phyloP scores from a whole-genome alignment of 2,329 filamentous ascomycete species.

The Fusarium sublunatum region DNA sequence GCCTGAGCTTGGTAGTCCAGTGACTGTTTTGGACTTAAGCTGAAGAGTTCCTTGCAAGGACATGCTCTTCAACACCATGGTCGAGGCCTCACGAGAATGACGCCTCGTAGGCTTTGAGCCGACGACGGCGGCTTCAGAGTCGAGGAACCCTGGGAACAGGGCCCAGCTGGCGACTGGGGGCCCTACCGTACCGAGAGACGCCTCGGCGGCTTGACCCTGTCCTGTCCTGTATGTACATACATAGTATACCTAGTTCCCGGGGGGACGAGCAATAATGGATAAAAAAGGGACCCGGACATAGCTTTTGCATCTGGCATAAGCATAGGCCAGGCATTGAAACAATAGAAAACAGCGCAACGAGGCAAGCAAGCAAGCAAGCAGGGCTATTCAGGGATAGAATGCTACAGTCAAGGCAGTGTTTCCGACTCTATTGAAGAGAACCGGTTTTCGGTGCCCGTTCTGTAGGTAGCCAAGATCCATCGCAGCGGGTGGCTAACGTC shows the following conservation, averaged over 20 bases:
- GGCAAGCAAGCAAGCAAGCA: slow-evolving; percentile 23
- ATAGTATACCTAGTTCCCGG: slow-evolving; percentile 6
- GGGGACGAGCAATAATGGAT: slow-evolving; percentile 15
- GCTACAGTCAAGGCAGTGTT: slow-evolving; percentile 37
- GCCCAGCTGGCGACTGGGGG: slow-evolving; percentile 18
- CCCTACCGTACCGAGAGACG: slow-evolving; percentile 23
- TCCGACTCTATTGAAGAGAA: slow-evolving; percentile 26
- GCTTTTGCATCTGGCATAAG: slow-evolving; percentile 25
- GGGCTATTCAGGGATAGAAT: slow-evolving; percentile 36
- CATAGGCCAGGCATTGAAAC: slow-evolving; percentile 39
- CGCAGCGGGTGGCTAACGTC: slow-evolving; percentile 34
- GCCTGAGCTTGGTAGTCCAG: slow-evolving; percentile 6
- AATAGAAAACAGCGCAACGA: slow-evolving; percentile 25
- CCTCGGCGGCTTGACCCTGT: slow-evolving; percentile 32
- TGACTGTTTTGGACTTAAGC: slow-evolving; percentile 17
- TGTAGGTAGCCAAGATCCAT: slow-evolving; percentile 26
- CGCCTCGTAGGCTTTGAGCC: slow-evolving; percentile 19
- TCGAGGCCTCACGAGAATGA: slow-evolving; percentile 20
- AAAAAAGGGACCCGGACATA: slow-evolving; percentile 19
- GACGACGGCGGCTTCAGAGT: slow-evolving; percentile 36
- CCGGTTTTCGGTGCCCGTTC: slow-evolving; percentile 22
- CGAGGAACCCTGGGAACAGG: slow-evolving; percentile 24
- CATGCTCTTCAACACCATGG: slow-evolving; percentile 27
- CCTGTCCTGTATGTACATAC: background rate
- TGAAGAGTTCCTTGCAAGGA: slow-evolving; percentile 17